Conservation (phyloP, 169 alveolate species). For the Cardiosporidium cionae region DNA sequence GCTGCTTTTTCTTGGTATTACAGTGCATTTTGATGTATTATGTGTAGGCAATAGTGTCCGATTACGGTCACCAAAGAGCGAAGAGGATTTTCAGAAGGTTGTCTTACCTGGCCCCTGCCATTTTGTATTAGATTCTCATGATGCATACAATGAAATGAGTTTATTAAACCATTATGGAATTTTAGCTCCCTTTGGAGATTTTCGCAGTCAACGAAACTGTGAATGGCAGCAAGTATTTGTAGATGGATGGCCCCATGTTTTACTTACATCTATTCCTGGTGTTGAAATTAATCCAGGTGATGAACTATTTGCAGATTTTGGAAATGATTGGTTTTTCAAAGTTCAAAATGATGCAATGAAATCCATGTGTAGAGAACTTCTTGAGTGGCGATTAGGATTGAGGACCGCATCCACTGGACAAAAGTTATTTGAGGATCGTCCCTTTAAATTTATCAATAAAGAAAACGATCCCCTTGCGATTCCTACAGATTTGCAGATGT, state of each 20-base stretch:
- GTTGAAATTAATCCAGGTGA: conserved; percentile 69
- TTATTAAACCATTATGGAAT: conserved; percentile 78
- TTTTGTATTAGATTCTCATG: conserved; percentile 71
- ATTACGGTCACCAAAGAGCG: background rate
- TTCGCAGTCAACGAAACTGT: conserved; percentile 59
- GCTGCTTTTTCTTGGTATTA: no score
- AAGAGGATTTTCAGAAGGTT: conserved; percentile 21
- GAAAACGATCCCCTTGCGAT: background rate
- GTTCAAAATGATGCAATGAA: conserved; percentile 65
- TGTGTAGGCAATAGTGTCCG: no score
- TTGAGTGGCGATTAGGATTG: conserved; percentile 42
- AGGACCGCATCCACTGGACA: background rate
- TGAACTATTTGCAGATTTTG: conserved; percentile 81
- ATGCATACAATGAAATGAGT: conserved; percentile 75
- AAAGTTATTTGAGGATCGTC: background rate
- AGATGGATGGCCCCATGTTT: conserved; percentile 59
- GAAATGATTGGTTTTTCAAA: conserved; percentile 74
- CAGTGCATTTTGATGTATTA: no score
- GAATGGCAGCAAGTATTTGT: conserved; percentile 75
- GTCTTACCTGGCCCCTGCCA: conserved; percentile 70
- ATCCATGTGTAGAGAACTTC: conserved; percentile 49
- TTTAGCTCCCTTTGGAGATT: conserved; percentile 57
- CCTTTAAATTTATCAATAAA: background rate
- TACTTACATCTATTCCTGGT: conserved; percentile 54
- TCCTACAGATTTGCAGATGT: background rate